Conservation (phyloP, 257 asterid genomes). For the Przewalskia tangutica region DNA sequence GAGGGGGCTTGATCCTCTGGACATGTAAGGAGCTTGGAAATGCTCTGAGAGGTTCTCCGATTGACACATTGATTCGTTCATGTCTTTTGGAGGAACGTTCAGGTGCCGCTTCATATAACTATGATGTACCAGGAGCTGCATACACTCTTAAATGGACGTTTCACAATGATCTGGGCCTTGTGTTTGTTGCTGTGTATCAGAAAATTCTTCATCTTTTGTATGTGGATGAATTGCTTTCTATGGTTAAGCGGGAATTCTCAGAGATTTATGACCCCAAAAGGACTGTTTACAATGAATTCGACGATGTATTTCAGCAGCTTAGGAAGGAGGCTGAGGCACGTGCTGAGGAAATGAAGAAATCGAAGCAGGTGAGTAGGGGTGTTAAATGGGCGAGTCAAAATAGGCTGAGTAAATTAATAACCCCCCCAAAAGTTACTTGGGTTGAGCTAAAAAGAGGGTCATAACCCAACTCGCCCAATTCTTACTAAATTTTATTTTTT, state of each 20-base stretch:
- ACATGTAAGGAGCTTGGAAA: constrained; percentile 88
- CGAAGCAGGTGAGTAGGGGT: constrained; percentile 36
- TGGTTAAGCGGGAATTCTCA: constrained; percentile 75
- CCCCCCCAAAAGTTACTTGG: too few species aligned
- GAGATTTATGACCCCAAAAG: constrained; percentile 64
- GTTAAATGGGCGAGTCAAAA: too few species aligned
- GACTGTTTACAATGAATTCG: constrained; percentile 63
- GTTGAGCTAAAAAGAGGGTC: too few species aligned
- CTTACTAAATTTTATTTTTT: too few species aligned
- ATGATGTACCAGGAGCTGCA: constrained; percentile 83
- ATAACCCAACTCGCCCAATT: too few species aligned
- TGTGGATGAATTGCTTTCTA: constrained; percentile 83
- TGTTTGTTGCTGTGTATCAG: constrained; percentile 97
- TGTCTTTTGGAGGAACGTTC: constrained; percentile 98
- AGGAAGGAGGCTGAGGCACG: constrained; percentile 90
- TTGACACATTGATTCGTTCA: constrained; percentile 79
- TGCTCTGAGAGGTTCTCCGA: constrained; percentile 92
- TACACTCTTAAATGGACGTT: constrained; percentile 96
- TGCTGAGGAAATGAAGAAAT: constrained; percentile 81
- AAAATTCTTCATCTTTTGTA: constrained; percentile 82
- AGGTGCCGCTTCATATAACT: constrained; percentile 76
- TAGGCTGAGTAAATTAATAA: too few species aligned
- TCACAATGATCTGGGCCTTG: constrained; percentile 87
- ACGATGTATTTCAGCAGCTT: constrained; percentile 69
- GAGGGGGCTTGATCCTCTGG: constrained; percentile 99